Evolutionary conservation across 768 basidiomycete species (phyloP).

Genomic region (Lyophyllum semitale): DNA sequence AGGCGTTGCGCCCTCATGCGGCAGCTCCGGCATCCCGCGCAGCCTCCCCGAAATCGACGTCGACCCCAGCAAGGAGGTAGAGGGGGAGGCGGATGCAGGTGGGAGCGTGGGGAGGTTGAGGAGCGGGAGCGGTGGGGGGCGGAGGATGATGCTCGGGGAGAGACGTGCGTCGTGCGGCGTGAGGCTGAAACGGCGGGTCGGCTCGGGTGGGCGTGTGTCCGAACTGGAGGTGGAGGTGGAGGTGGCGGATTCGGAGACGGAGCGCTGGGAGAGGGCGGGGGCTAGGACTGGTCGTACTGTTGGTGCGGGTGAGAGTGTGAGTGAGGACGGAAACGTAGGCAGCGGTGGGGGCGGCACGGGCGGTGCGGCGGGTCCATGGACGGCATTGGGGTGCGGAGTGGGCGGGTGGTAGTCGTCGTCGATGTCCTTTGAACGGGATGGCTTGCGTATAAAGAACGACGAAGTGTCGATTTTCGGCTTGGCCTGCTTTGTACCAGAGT

Average conservation of each 20-base stretch:
- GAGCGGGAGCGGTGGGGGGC: slow-evolving; percentile 37
- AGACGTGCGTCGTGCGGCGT: slow-evolving; percentile 25
- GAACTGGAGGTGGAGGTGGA: slow-evolving; percentile 1
- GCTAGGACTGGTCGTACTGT: background rate
- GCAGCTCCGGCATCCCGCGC: slow-evolving; percentile 57
- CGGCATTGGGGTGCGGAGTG: background rate
- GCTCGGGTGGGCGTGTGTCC: background rate
- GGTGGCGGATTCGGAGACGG: background rate
- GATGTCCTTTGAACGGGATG: slow-evolving; percentile 3
- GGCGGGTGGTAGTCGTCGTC: slow-evolving; percentile 2
- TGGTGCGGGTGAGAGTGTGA: background rate
- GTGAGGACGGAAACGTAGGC: background rate
- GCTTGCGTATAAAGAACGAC: slow-evolving; percentile 10
- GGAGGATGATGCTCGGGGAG: slow-evolving; percentile 30
- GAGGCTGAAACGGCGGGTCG: slow-evolving; percentile 16
- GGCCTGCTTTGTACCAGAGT: background rate
- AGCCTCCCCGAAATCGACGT: slow-evolving; percentile 38
- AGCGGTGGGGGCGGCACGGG: slow-evolving; percentile 4
- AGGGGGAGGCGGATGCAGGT: slow-evolving; percentile 9
- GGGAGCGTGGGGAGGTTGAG: slow-evolving; percentile 53
- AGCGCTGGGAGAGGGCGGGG: background rate
- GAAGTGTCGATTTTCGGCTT: slow-evolving; percentile 11
- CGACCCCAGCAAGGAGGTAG: slow-evolving; percentile 4
- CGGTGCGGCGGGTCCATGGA: background rate
- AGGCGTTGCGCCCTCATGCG: slow-evolving; percentile 25